Conservation (phyloP, 306 rosid species). For the Citrullus mucosospermus region DNA sequence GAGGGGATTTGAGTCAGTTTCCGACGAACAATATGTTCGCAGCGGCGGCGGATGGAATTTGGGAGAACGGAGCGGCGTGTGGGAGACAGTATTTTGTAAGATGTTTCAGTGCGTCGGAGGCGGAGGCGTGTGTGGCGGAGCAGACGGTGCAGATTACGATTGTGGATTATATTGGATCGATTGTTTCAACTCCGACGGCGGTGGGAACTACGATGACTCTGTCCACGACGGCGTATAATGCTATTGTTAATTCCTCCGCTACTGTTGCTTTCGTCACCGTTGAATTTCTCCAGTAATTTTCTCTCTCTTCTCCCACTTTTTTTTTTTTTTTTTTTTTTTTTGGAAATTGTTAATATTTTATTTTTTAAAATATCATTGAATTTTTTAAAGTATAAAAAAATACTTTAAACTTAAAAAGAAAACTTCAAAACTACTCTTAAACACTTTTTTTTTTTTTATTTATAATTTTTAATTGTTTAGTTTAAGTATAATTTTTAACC, state of each 20-base stretch:
- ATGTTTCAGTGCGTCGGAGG: constrained; percentile 54
- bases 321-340: background rate
- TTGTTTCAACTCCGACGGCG: constrained; percentile 12
- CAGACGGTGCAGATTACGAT: constrained; percentile 51
- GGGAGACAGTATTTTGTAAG: constrained; percentile 72
- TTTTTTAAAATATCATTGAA: too few relatives aligned
- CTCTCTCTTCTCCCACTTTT: background rate
- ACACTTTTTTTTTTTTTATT: too few relatives aligned
- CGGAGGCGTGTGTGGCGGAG: constrained; percentile 34
- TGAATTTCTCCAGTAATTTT: constrained; percentile 60
- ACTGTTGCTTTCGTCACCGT: constrained; percentile 19
- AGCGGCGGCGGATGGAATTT: constrained; percentile 67
- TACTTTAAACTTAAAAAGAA: too few relatives aligned
- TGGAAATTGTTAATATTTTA: too few relatives aligned
- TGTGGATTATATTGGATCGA: constrained; percentile 18
- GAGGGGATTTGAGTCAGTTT: constrained; percentile 35
- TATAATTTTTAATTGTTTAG: too few relatives aligned
- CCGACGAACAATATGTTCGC: constrained; percentile 65
- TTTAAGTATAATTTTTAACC: too few relatives aligned
- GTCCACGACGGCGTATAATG: constrained; percentile 40
- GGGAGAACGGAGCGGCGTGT: constrained; percentile 89
- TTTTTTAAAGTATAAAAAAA: too few relatives aligned
- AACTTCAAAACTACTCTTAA: too few relatives aligned
- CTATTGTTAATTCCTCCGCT: constrained; percentile 35
- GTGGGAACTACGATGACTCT: constrained; percentile 32